These are phyloP conservation scores for Aplosporella prunicola DNA, from an alignment of 2,329 filamentous ascomycete species.

Conservation along the genomic window DNA sequence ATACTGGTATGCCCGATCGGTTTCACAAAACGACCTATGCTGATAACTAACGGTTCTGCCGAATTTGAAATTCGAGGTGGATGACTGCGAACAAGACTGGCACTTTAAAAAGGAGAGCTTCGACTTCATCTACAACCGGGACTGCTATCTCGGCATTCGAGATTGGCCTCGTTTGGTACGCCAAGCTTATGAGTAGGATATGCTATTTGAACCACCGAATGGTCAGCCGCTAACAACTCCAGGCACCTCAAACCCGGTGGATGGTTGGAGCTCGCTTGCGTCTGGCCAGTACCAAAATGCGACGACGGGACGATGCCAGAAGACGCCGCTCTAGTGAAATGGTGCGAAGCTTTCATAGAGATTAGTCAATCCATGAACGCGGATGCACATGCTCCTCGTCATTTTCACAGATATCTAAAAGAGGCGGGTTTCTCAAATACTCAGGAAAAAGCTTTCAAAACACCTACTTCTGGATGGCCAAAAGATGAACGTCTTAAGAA, in stretches of 20 bases:
- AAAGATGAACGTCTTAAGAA: conserved; percentile 6
- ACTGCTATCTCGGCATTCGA: conserved; percentile 7
- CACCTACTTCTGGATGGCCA: conserved; percentile 6
- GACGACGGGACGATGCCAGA: conserved; percentile 8
- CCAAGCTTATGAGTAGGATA: conserved; percentile 7
- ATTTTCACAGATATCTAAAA: conserved; percentile 2
- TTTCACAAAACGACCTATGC: background rate
- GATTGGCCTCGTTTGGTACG: conserved; percentile 5
- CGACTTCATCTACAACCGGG: conserved; percentile 34
- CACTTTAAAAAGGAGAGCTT: conserved; percentile 20
- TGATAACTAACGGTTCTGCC: conserved; percentile 31
- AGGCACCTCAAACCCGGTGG: conserved; percentile 7
- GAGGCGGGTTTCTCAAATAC: conserved; percentile 5
- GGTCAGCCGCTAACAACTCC: background rate
- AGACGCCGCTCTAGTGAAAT: conserved; percentile 3
- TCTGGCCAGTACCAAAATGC: conserved; percentile 6
- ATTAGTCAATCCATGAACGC: conserved; percentile 2
- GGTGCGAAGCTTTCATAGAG: conserved; percentile 5
- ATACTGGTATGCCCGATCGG: background rate
- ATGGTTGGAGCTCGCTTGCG: conserved; percentile 7
- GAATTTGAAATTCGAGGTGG: conserved; percentile 40
- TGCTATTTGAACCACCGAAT: background rate
- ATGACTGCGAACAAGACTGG: conserved; percentile 37
- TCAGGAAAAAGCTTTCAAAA: conserved; percentile 6
- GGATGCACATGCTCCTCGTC: conserved; percentile 3